Base-by-base conservation (phyloP, 768 basidiomycete species). In the Panellus pusillus region DNA sequence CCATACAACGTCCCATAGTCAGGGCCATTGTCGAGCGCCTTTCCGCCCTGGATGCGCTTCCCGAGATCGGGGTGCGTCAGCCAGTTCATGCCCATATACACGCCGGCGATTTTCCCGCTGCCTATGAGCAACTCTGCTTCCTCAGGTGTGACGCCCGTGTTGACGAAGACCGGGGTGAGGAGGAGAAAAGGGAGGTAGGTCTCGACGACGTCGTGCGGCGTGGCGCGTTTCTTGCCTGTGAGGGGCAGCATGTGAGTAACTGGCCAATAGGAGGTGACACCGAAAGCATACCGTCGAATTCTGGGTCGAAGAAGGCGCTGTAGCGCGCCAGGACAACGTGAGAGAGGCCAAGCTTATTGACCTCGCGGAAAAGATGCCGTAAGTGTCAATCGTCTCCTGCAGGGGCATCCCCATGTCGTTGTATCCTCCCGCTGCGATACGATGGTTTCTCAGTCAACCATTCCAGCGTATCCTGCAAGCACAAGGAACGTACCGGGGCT, bases 11-110 rank as follows among this genome's bases (percentile, higher is more conserved):
- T 63, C 27, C 44, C 32, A 32, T 66, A 53, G 50, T 72, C 65
- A 11, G 64, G 62, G 14, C 50, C 27, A 47, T 73, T 73, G 43
- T 72, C 69, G 20, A 74, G 63, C 28, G 69, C 62, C 56, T 69
- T 71, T 6, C 69, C 73, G 31, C 66, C 58, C 48, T 64, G 35
- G 15, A 74, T 58, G 15, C 75, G 68, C 59, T 70, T 70, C 40
- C 61, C 68, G 20, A 77, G 50, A 58, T 77, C 76, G 3, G 76
- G 73, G 54, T 79, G 75, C 3, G 68, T 61, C 37, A 76, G 68
- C 62, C 65, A 76, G 44, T 64, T 55, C 54, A 69, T 57, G 8
- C 76, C 75, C 32, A 77, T 68, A 43, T 65, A 61, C 11, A 72
- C 65, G 2, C 65, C 75, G 49, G 75, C 73, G 13, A 70, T 63